Conservation (phyloP, 2,329 filamentous ascomycete species). For the Ophiostoma sp. region DNA sequence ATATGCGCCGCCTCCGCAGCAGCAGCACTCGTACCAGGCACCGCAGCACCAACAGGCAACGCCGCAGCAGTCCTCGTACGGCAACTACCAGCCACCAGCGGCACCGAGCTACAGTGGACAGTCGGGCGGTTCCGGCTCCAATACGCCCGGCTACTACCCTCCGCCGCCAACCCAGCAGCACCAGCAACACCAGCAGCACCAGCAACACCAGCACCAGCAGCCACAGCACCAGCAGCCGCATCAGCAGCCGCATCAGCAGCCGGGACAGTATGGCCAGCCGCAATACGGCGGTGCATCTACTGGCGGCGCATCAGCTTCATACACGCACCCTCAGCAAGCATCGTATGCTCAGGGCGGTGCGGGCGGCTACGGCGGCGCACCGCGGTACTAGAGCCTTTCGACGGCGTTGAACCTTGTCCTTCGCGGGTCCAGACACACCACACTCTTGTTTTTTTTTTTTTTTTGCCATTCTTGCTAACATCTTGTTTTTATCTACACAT, state of each 20-base stretch:
- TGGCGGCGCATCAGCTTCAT: slow-evolving; percentile 16
- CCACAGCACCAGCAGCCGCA: background rate
- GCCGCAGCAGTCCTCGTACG: slow-evolving; percentile 17
- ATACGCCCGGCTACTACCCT: slow-evolving; percentile 23
- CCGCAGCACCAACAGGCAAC: background rate
- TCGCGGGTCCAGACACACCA: background rate
- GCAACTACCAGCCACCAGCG: slow-evolving; percentile 15
- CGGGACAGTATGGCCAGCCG: slow-evolving; percentile 18
- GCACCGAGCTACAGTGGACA: slow-evolving; percentile 25
- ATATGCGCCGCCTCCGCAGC: slow-evolving; percentile 17
- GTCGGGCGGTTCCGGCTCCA: slow-evolving; percentile 28
- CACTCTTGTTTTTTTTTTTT: background rate
- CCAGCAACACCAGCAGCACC: background rate
- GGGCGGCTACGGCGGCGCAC: slow-evolving; percentile 14
- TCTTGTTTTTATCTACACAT: background rate
- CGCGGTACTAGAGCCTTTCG: slow-evolving; percentile 18
- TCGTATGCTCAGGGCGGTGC: slow-evolving; percentile 16
- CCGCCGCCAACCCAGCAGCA: slow-evolving; percentile 19
- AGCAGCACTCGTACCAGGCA: slow-evolving; percentile 8
- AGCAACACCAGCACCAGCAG: background rate
- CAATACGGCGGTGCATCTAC: slow-evolving; percentile 10
- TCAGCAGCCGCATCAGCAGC: slow-evolving; percentile 10
- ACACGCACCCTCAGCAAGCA: slow-evolving; percentile 19
- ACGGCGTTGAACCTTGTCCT: background rate
- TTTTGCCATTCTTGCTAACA: background rate